Evolutionary conservation across 2,329 filamentous ascomycete species (phyloP), one percentile per base, ranked within the genome.

Genomic region (Lachnellula cervina): DNA sequence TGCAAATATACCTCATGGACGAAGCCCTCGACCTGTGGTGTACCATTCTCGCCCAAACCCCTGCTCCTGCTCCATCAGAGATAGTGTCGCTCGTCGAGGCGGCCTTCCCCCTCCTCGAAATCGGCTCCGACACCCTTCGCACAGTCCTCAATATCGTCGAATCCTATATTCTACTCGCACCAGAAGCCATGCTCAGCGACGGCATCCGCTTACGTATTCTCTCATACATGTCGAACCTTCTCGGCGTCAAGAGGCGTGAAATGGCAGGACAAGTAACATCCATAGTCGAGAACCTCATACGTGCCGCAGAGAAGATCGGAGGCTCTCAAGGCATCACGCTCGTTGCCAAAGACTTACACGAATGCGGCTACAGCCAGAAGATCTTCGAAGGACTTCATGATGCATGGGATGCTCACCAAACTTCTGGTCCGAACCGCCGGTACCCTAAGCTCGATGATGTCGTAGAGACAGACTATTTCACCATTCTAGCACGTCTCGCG

Each of bases 1-100:
- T 88, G 43, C 84, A 89, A 63, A 74, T 92, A 2, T 94, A 96
- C 66, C 81, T 99, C 11, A 83, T 96, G 13, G 94, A 97, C 59
- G 94, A 99, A 69, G 89, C 90, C 0, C 77, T 97, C 14, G 92
- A 97, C 54, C 80, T 99, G 3, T 97, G 93, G 93, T 80, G 81
- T 35, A 83, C 87, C 2, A 83, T 97, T 11, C 72, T 92, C 38
- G 77, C 77, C 59, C 83, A 90, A 65, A 86, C 84, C 56, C 77
- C 80, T 7, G 73, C 82, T 13, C 84, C 87, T 0, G 73, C 85
- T 3, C 78, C 83, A 0, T 73, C 78, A 0, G 82, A 84, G 14
- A 73, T 92, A n/a, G 70, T 88, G 4, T 74, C 77, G 3, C 76
- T 93, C 37, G 78, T 83, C 2, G 79, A 82, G n/a, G 73, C 79